Conservation (phyloP, 2,329 filamentous ascomycete species). For the Penicillium sp. region DNA sequence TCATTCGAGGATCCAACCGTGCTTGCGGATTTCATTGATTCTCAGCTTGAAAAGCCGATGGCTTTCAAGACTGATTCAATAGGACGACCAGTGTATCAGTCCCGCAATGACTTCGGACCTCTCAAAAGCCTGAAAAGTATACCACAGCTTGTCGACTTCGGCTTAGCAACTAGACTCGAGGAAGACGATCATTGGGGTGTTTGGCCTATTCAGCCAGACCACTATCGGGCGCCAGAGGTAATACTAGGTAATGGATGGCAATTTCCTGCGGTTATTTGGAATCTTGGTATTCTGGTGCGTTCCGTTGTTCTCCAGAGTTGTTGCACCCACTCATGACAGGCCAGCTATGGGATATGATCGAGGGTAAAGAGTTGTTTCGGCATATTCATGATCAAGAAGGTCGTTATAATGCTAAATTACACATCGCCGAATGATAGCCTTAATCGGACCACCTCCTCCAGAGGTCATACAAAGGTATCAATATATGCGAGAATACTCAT, state of each 20-base stretch:
- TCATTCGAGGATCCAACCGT: constrained; percentile 29
- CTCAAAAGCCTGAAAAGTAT: constrained; percentile 8
- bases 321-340: constrained; percentile 28
- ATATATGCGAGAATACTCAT: constrained; percentile 35
- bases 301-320: constrained; percentile 16
- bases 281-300: constrained; percentile 43
- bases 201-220: constrained; percentile 48
- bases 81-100: constrained; percentile 35
- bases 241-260: constrained; percentile 44
- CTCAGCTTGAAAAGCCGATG: constrained; percentile 24
- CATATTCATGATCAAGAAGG: constrained; percentile 39
- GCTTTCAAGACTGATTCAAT: constrained; percentile 26
- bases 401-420: constrained; percentile 41
- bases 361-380: constrained; percentile 42
- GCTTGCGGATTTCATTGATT: constrained; percentile 22
- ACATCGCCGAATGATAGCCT: constrained; percentile 51
- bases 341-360: constrained; percentile 45
- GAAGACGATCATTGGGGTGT: constrained; percentile 25
- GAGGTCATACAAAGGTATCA: constrained; percentile 41
- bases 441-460: constrained; percentile 45
- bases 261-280: constrained; percentile 48
- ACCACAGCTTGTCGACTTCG: constrained; percentile 39
- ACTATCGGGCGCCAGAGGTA: constrained; percentile 42
- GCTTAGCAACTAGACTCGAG: constrained; percentile 23
- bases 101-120: constrained; percentile 34